Base-by-base conservation (phyloP, 1,284 basidiomycete species). In the Ganoderma boninense region DNA sequence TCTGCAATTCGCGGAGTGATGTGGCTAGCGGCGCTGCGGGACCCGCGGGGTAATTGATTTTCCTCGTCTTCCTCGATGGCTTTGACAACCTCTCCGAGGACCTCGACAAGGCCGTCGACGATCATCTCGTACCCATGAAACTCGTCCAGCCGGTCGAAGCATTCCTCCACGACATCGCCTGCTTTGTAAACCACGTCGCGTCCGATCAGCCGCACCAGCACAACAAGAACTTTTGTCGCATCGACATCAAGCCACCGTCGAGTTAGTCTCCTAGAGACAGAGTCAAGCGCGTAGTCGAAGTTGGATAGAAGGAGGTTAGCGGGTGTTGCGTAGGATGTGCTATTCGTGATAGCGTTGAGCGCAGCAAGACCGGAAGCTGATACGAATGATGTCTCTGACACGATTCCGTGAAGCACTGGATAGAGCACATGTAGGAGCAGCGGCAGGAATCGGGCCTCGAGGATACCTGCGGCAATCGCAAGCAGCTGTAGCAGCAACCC, bases 241-340 rank as follows among this genome's bases (percentile, higher is more conserved):
- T 93, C 91, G 14, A 92, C 82, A 73, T 96, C 95, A 5, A 98
- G 86, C 83, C 92, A 91, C 65, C 91, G 84, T 42, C 91, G 89
- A 14, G 90, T 91, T 20, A 98, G 86, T 38, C 92, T 89, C 44
- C 94, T 91, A 0, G 94, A 95, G 11, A 97, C 92, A 14, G 92
- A 89, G 76, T 97, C 96, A 69, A 98, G 88, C 10, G 95, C 92
- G 77, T 98, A 98, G 82, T 98, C 97, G 74, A 97, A 97, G 80
- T 98, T 97, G 35, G 96, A 92, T 40, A 98, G 86, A 5, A 98
- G 84, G 42, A 98, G 85, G 77, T 96, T 96, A 43, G 91, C 89
- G 0, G 95, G 88, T 1, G 93, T 92, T 8, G 95, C 95, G 75
- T 96, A 97, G 1, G 93, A 95, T 1, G 91, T 89, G 68, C 89